Evolutionary conservation across 352 stramenopile species (phyloP), one percentile per base, ranked within the genome.

Genomic region (Phytophthora quininea): DNA sequence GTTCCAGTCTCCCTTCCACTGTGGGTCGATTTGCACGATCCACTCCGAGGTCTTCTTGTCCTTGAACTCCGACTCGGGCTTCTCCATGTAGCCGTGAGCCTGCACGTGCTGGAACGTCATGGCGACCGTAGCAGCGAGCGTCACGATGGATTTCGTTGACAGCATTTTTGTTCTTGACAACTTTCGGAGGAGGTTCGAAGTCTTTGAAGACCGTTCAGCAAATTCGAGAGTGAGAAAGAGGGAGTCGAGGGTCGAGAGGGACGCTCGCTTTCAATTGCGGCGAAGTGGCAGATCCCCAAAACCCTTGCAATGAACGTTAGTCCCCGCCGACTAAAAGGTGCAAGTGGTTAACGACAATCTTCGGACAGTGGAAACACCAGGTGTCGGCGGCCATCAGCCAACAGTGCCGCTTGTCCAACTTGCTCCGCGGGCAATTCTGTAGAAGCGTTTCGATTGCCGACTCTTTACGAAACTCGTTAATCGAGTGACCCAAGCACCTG

Each of bases 1-100:
- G 24, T 65, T 37, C 70, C 70, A 75, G 24, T 62, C 66, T 7
- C 70, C 67, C 42, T 68, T 62, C 66, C 62, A 78, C 54, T 67
- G 66, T 11, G 66, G 71, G 33, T 72, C 62, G 35, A 78, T 78
- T 62, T 72, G 50, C 35, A 75, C 71, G 11, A 78, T 59, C 66
- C 71, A 78, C 32, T 69, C 62, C 19, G 70, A 71, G 3, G 43
- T 77, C 46, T 61, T 45, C 29, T 47, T 32, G 24, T 62, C 45
- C 48, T 64, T 40, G 45, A 68, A 68, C 35, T 68, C 61, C 10
- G 52, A 38, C 45, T 51, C 9, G 8, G 61, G 61, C 15, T 54
- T 54, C 27, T 77, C 56, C 59, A 77, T 32, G 65, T 59, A 55
- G 37, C 64, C 35, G 53, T 63, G 38, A 52, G 59, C 48, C 54